These are phyloP conservation scores for slime mould (Dictyostelium discoideum) DNA, from an alignment of 78 protist genomes.

Conservation along the genomic window DNA sequence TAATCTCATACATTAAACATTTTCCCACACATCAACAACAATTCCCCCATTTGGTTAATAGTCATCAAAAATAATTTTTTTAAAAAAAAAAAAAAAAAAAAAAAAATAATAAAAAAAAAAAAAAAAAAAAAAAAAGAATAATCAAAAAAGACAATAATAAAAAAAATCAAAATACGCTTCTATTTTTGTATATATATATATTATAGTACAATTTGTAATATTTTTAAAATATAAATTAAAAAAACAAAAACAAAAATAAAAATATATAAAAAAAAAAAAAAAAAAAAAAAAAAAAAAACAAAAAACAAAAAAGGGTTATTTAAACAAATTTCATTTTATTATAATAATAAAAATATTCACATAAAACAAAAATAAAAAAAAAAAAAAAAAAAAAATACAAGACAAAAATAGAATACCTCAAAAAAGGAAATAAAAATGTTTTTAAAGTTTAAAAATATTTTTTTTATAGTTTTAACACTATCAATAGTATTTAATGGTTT, in stretches of 20 bases:
- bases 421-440: background rate
- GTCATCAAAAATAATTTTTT: background rate
- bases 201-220: background rate
- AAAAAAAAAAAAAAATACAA: background rate
- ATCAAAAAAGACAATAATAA: background rate
- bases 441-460: background rate
- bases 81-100: no score
- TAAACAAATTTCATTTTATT: background rate
- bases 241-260: background rate
- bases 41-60: background rate
- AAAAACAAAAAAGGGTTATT: background rate
- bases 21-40: background rate
- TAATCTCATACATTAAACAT: background rate
- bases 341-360: background rate
- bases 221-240: background rate
- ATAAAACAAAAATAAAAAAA: background rate
- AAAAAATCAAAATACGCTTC: background rate
- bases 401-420: background rate
- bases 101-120: background rate
- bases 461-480: background rate
- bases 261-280: background rate
- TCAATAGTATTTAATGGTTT: background rate
- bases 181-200: background rate
- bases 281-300: background rate
- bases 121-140: background rate